Percentiles rank a stretch among this genome's conserved stretches.
Conservation (phyloP, 257 asterid genomes). For the Plantago ovata region DNA sequence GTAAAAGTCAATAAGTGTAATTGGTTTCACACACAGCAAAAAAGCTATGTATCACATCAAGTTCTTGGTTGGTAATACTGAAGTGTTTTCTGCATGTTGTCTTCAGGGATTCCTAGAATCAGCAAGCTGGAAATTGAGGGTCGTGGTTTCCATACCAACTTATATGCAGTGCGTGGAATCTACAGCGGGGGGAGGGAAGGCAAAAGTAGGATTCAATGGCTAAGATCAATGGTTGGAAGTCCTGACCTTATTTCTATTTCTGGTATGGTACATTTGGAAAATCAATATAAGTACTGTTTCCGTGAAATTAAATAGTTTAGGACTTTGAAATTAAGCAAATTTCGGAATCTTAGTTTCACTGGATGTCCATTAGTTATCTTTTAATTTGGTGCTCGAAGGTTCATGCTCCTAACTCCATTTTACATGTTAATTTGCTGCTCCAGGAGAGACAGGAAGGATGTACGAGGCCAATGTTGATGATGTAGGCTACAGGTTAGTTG, state of each 20-base stretch:
- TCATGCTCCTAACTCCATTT: background rate
- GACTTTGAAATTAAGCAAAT: background rate
- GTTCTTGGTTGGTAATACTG: constrained; percentile 13
- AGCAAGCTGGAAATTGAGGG: constrained; percentile 97
- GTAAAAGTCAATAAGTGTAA: background rate
- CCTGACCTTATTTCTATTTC: constrained; percentile 96
- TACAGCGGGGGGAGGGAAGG: constrained; percentile 98
- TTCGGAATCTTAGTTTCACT: background rate
- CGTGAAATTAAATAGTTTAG: background rate
- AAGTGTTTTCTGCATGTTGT: constrained; percentile 8
- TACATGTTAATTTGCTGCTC: constrained; percentile 18
- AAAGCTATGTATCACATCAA: constrained; percentile 1
- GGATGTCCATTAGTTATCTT: background rate
- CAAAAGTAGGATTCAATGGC: constrained; percentile 97
- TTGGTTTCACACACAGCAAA: constrained; percentile 8
- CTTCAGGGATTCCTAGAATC: constrained; percentile 79
- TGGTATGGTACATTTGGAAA: constrained; percentile 39
- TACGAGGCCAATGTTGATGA: constrained; percentile 99
- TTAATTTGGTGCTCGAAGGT: background rate
- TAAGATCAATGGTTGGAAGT: constrained; percentile 96
- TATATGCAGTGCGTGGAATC: constrained; percentile 80
- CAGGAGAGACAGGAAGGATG: constrained; percentile 99
- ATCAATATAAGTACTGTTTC: constrained; percentile 4
- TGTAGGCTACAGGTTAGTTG: constrained; percentile 93
- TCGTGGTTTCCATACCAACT: constrained; percentile 94